phyloP scores from a whole-genome alignment of 202 grass and related monocot species.

The Panicum hallii region DNA sequence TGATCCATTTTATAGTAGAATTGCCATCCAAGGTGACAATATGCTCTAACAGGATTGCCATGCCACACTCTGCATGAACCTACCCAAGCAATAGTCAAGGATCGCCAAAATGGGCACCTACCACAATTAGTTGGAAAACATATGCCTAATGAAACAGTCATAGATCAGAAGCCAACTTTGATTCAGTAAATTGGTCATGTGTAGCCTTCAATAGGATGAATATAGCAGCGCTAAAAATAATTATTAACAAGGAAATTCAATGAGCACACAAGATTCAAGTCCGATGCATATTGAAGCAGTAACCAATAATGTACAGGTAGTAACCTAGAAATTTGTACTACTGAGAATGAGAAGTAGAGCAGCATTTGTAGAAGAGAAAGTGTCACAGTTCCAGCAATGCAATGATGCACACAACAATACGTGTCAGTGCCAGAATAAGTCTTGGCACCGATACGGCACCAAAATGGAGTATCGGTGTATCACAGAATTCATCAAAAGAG shows the following conservation, averaged over 20 bases:
- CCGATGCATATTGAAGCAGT: not conserved
- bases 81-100: slow-evolving; percentile 8
- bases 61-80: not conserved
- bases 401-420: not conserved
- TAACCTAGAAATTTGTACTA: slow-evolving; percentile 13
- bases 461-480: not conserved
- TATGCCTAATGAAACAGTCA: slow-evolving; percentile 8
- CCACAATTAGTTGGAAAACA: not conserved
- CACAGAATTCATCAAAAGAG: not conserved
- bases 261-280: not conserved
- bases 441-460: not conserved
- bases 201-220: slow-evolving; percentile 28
- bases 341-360: not conserved
- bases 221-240: slow-evolving; percentile 6
- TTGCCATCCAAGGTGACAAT: not conserved
- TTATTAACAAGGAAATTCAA: slow-evolving; percentile 17
- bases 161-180: slow-evolving; percentile 28
- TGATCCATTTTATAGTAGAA: not conserved
- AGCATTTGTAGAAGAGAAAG: slow-evolving; percentile 18
- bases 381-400: not conserved
- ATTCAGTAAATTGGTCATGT: not conserved
- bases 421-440: not conserved
- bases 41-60: not conserved
- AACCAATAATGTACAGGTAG: not conserved
- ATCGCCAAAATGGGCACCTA: not conserved